Base-by-base conservation (phyloP, 345 rosid species). In the Schrenkiella parvula region DNA sequence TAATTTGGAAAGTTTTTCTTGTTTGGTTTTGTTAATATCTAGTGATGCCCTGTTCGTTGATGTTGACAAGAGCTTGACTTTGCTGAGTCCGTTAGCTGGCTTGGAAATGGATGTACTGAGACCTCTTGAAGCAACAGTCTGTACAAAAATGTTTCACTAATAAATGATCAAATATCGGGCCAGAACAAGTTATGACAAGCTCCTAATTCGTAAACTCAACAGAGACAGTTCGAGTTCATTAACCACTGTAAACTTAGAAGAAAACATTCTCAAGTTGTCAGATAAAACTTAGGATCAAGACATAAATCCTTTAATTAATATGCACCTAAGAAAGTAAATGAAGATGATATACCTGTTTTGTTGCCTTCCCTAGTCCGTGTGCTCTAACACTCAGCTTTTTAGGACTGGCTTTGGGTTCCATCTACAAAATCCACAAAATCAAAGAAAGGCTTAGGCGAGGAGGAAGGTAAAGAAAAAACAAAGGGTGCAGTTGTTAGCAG, bases 21-120 rank as follows among this genome's bases (percentile, higher is more conserved):
- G 70, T 83, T 84, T 86, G 68, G 67, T 38, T 69, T 61, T 78
- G 69, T 72, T 85, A 73, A 79, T 73, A 76, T 85, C 80, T 38
- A 87, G 50, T 8, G 96, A 84, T 31, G 77, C 81, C 82, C 87
- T 81, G 77, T 81, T 87, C 15, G 79, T 59, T 65, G 82, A 77
- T 73, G 87, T 66, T 52, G 85, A 59, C 47, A 75, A 37, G 41
- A 81, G 67, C 69, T 61, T 74, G 59, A 26, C 72, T 59, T 72
- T 83, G 56, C 80, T 80, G 28, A 41, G 54, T 79, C 64, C 82
- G 70, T 81, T 84, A 15, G 91, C 86, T 31, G 88, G 91, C 83
- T 82, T 89, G 46, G 75, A 61, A 64, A 77, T 68, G 68, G 90
- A 71, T 50, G 85, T 60, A 78, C 66, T 79, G 55, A 84, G 67